These are phyloP conservation scores for Sarocladiaceae sp. DNA, from an alignment of 2,329 filamentous ascomycete genomes.

Conservation along the genomic window DNA sequence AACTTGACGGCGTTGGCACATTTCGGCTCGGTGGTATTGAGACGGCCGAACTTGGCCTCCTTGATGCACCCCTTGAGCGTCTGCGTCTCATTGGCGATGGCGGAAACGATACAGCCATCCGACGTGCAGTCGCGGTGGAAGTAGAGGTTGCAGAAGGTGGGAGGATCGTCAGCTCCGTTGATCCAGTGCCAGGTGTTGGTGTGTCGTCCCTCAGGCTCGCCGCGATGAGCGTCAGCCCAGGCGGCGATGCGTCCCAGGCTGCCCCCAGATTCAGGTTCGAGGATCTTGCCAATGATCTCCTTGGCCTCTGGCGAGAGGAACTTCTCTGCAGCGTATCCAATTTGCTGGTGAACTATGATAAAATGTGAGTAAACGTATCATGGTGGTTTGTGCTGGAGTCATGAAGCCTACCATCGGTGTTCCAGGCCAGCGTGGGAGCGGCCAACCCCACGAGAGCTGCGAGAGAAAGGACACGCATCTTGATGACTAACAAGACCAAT, in stretches of 20 bases:
- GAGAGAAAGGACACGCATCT: slow-evolving; percentile 1
- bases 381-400: not conserved
- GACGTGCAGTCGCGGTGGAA: slow-evolving; percentile 3
- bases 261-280: slow-evolving; percentile 3
- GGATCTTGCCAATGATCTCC: slow-evolving; percentile 4
- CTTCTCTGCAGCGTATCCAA: slow-evolving; percentile 1
- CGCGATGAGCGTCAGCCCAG: slow-evolving; percentile 1
- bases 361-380: not conserved
- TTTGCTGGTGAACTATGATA: slow-evolving; percentile 7
- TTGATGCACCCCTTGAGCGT: slow-evolving; percentile 6
- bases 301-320: slow-evolving; percentile 8
- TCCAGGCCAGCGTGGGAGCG: slow-evolving; percentile 2
- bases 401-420: slow-evolving; percentile 1
- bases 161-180: slow-evolving; percentile 6
- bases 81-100: slow-evolving; percentile 4
- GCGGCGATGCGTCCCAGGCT: slow-evolving; percentile 4
- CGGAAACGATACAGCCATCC: slow-evolving; percentile 3
- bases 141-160: slow-evolving; percentile 4
- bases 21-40: not conserved
- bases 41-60: slow-evolving; percentile 4
- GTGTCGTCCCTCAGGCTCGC: slow-evolving; percentile 3
- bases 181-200: slow-evolving; percentile 8
- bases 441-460: not conserved
- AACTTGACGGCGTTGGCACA: slow-evolving; percentile 9
- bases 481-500: not conserved